Percentiles rank a stretch among this genome's conserved stretches.
These are phyloP conservation scores for Fusarium sp. DNA, from an alignment of 2,329 filamentous ascomycete genomes.

Conservation along the genomic window DNA sequence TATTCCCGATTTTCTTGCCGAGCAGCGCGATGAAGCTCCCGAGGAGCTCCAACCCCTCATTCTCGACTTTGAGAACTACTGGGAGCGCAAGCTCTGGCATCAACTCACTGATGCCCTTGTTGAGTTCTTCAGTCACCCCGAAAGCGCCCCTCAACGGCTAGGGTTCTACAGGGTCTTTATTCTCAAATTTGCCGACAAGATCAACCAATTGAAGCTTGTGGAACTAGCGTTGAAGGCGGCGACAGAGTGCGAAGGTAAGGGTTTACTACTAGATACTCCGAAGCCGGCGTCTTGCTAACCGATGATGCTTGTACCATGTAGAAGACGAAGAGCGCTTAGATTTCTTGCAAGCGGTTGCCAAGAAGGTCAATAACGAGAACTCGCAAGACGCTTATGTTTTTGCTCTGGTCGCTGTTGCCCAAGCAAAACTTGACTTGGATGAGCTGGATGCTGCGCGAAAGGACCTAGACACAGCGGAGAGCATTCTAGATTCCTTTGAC, in stretches of 20 bases:
- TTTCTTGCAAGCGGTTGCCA: slow-evolving; percentile 84
- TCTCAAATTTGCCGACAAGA: slow-evolving; percentile 95
- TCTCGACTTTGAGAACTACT: slow-evolving; percentile 92
- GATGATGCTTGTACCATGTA: slow-evolving; percentile 49
- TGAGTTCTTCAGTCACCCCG: slow-evolving; percentile 84
- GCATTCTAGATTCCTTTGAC: slow-evolving; percentile 89
- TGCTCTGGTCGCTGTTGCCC: slow-evolving; percentile 88
- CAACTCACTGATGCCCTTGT: slow-evolving; percentile 91
- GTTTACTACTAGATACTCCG: slow-evolving; percentile 2
- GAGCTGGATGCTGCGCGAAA: slow-evolving; percentile 85
- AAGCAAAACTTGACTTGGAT: slow-evolving; percentile 81
- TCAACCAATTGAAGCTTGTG: slow-evolving; percentile 98
- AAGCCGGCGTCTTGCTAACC: slow-evolving; percentile 24
- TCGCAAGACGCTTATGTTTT: slow-evolving; percentile 97
- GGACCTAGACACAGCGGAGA: slow-evolving; percentile 87
- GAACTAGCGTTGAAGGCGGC: slow-evolving; percentile 88
- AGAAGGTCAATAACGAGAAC: slow-evolving; percentile 89
- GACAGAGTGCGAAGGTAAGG: slow-evolving; percentile 79
- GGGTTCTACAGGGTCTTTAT: slow-evolving; percentile 94
- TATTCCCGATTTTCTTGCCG: slow-evolving; percentile 89
- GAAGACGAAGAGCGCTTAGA: slow-evolving; percentile 86
- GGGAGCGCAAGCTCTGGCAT: slow-evolving; percentile 99
- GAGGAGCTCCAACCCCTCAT: slow-evolving; percentile 89
- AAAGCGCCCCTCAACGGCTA: slow-evolving; percentile 85
- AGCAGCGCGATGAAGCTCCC: slow-evolving; percentile 87